Evolutionary conservation across 306 rosid genomes (phyloP).

Genomic region (Gastrolobium villosum): DNA sequence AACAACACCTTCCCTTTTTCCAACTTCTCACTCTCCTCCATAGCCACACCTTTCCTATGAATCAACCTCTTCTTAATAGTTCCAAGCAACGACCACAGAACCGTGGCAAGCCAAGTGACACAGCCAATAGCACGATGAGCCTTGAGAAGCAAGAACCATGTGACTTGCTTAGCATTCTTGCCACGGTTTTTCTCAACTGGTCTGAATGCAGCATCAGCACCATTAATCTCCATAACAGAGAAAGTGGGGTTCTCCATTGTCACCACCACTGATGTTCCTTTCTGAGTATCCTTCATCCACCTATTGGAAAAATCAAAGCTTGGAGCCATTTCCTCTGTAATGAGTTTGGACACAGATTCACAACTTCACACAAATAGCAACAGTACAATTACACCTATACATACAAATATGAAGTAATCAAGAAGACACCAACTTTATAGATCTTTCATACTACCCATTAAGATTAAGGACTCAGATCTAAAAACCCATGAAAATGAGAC

Average conservation of each 20-base stretch:
- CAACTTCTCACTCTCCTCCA: conserved; percentile 65
- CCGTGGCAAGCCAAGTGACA: conserved; percentile 65
- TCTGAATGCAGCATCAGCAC: conserved; percentile 77
- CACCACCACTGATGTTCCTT: conserved; percentile 79
- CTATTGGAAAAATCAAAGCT: conserved; percentile 66
- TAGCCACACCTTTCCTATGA: conserved; percentile 61
- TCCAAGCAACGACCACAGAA: conserved; percentile 71
- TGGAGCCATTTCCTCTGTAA: conserved; percentile 64
- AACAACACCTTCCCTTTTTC: conserved; percentile 66
- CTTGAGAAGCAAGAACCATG: conserved; percentile 82
- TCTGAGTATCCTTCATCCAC: conserved; percentile 65
- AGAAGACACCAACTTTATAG: conserved; percentile 40
- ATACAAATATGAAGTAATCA: conserved; percentile 6
- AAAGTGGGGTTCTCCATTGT: conserved; percentile 78
- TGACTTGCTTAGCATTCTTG: conserved; percentile 78
- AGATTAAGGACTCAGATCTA: conserved; percentile 60
- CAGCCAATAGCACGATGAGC: conserved; percentile 73
- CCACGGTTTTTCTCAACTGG: conserved; percentile 73
- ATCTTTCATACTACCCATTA: conserved; percentile 25
- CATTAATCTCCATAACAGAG: conserved; percentile 77
- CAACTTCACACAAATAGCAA: not conserved
- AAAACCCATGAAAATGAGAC: conserved; percentile 38
- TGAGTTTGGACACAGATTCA: not conserved
- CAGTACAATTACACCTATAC: not conserved
- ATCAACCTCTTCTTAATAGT: conserved; percentile 72